These are phyloP conservation scores for Knoxia roxburghii DNA, from an alignment of 257 asterid genomes.

Conservation along the genomic window DNA sequence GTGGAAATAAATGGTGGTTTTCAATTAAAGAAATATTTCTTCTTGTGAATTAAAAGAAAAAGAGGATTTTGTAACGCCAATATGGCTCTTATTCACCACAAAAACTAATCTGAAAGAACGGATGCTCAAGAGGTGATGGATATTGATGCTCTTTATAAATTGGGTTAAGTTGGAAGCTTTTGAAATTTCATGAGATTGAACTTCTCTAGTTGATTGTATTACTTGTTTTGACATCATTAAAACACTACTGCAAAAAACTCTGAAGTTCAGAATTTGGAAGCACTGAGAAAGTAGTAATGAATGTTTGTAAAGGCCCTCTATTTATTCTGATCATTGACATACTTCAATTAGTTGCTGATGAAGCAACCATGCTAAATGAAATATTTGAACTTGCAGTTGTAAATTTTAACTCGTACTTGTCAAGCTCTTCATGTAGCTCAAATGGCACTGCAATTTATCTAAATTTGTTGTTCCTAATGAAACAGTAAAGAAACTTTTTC, in stretches of 20 bases:
- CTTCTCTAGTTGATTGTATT: conserved; percentile 2
- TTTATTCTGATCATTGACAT: neutral
- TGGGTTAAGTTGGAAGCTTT: neutral
- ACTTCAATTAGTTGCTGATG: neutral
- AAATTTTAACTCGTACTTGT: neutral
- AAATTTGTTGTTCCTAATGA: neutral
- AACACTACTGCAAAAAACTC: neutral
- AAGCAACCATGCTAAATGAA: neutral
- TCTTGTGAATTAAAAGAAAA: neutral
- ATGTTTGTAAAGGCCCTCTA: neutral
- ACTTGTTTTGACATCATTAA: neutral
- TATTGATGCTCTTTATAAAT: neutral
- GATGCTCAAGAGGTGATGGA: neutral
- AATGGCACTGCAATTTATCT: neutral
- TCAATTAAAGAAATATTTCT: conserved; percentile 7
- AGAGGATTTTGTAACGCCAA: neutral
- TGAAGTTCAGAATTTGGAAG: neutral
- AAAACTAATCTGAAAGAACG: neutral
- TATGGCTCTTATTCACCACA: neutral
- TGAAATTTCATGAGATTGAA: conserved; percentile 3
- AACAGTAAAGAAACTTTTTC: neutral
- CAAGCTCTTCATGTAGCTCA: neutral
- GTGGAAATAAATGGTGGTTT: neutral
- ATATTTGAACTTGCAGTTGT: neutral
- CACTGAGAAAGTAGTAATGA: neutral